Percentiles rank a stretch among this genome's conserved stretches.
These are phyloP conservation scores for Diplodia corticola DNA, from an alignment of 2,329 filamentous ascomycete species.

Conservation along the genomic window DNA sequence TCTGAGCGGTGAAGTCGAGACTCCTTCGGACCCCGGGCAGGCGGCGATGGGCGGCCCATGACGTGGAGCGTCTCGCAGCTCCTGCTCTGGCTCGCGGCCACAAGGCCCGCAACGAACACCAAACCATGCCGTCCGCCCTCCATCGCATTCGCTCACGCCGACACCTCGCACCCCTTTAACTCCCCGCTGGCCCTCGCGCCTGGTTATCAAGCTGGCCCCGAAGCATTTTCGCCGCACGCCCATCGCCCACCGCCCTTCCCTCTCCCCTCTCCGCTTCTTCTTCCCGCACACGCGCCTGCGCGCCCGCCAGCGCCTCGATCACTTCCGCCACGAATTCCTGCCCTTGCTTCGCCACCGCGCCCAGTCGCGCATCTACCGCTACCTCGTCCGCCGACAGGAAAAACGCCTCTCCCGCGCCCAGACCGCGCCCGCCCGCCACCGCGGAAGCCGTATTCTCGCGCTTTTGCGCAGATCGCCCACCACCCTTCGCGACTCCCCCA, in stretches of 20 bases:
- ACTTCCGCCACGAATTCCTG: conserved; percentile 73
- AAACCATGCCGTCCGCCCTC: background rate
- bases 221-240: conserved; percentile 35
- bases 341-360: conserved; percentile 68
- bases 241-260: conserved; percentile 32
- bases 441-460: conserved; percentile 34
- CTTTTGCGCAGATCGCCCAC: conserved; percentile 32
- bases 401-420: conserved; percentile 31
- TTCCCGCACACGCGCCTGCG: conserved; percentile 66
- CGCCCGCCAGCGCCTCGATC: conserved; percentile 65
- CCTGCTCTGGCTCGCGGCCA: background rate
- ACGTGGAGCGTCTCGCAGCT: conserved; percentile 14
- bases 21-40: background rate
- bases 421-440: conserved; percentile 24
- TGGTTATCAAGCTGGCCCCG: conserved; percentile 27
- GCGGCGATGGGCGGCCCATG: conserved; percentile 3
- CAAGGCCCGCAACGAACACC: conserved; percentile 16
- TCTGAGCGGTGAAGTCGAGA: conserved; percentile 3
- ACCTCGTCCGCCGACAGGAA: conserved; percentile 64
- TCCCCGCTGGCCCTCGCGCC: conserved; percentile 1
- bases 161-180: conserved; percentile 1
- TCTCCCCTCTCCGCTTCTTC: conserved; percentile 61
- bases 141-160: background rate
- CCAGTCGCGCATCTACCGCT: conserved; percentile 76
- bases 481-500: conserved; percentile 18